These are phyloP conservation scores for Marasmius oreades DNA, from an alignment of 1,284 basidiomycete genomes.

Conservation along the genomic window DNA sequence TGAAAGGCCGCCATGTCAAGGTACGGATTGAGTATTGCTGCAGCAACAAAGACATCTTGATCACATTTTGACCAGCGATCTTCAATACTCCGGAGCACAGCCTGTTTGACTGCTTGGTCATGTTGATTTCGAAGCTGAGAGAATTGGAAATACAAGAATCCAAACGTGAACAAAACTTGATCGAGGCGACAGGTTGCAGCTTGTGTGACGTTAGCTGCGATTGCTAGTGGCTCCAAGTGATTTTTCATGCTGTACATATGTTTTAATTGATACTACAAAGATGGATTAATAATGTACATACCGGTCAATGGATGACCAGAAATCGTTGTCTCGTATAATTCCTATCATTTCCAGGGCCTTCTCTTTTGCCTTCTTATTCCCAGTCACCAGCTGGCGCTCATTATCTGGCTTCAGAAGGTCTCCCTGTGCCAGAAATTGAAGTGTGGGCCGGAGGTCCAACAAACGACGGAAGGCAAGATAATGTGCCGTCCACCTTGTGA, in stretches of 20 bases:
- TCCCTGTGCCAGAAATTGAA: constrained; percentile 15
- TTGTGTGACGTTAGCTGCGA: constrained; percentile 37
- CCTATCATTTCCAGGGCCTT: constrained; percentile 27
- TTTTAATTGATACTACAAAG: neutral
- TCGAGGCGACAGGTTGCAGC: constrained; percentile 30
- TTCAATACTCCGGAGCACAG: constrained; percentile 30
- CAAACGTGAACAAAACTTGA: constrained; percentile 35
- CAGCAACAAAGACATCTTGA: constrained; percentile 39
- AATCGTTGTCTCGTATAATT: constrained; percentile 20
- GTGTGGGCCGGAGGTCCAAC: constrained; percentile 19
- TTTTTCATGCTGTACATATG: constrained; percentile 22
- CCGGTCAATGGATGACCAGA: constrained; percentile 26
- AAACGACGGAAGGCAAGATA: constrained; percentile 26
- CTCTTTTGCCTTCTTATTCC: constrained; percentile 16
- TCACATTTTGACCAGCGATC: constrained; percentile 36
- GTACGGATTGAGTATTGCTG: constrained; percentile 37
- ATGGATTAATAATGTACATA: constrained; percentile 12
- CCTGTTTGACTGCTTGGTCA: neutral
- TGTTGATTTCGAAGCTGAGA: neutral
- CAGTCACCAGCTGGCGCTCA: constrained; percentile 17
- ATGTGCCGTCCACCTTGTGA: constrained; percentile 32
- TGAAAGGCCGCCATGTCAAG: constrained; percentile 6
- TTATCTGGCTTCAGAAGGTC: constrained; percentile 14
- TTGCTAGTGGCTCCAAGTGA: constrained; percentile 36
- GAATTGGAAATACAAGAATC: constrained; percentile 23